A percentile compares a stretch with the other conserved stretches of the same genome.
These are phyloP conservation scores for Sarocladium kiliense DNA, from an alignment of 2,329 filamentous ascomycete species.

Conservation along the genomic window DNA sequence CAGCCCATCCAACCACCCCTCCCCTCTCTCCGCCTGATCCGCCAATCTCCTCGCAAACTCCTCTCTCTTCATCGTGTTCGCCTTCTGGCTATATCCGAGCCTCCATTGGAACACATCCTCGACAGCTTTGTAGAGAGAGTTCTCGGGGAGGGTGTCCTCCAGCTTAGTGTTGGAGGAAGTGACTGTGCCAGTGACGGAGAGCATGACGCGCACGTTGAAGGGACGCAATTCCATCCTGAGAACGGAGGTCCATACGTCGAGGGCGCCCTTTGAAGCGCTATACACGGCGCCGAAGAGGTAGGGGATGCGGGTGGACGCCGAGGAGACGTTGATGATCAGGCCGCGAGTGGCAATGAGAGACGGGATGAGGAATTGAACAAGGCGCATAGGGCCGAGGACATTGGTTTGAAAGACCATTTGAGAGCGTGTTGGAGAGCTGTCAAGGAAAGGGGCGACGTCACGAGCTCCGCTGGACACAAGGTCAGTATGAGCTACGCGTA, in stretches of 20 bases:
- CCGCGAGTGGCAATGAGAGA: slow-evolving; percentile 45
- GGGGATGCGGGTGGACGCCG: slow-evolving; percentile 42
- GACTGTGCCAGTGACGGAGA: slow-evolving; percentile 50
- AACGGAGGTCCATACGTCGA: slow-evolving; percentile 47
- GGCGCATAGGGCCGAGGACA: slow-evolving; percentile 53
- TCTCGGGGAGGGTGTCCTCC: slow-evolving; percentile 35
- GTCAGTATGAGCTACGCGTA: neutral
- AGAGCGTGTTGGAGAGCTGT: slow-evolving; percentile 47
- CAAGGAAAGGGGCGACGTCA: slow-evolving; percentile 45
- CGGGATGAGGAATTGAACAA: slow-evolving; percentile 44
- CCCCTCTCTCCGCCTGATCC: neutral
- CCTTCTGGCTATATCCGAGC: slow-evolving; percentile 43
- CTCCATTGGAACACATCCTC: slow-evolving; percentile 40
- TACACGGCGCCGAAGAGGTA: slow-evolving; percentile 51
- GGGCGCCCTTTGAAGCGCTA: slow-evolving; percentile 50
- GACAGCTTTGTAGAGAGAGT: slow-evolving; percentile 43
- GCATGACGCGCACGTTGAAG: slow-evolving; percentile 52
- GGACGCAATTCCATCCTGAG: slow-evolving; percentile 49
- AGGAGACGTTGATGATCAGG: slow-evolving; percentile 51
- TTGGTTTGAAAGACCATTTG: slow-evolving; percentile 52
- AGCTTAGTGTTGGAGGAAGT: slow-evolving; percentile 39
- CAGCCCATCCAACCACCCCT: slow-evolving; percentile 5
- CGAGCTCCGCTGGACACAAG: slow-evolving; percentile 37
- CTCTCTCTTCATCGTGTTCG: slow-evolving; percentile 24
- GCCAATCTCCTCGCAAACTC: slow-evolving; percentile 7